Conservation (phyloP, 2,329 filamentous ascomycete genomes). For the Xylariaceae sp. region DNA sequence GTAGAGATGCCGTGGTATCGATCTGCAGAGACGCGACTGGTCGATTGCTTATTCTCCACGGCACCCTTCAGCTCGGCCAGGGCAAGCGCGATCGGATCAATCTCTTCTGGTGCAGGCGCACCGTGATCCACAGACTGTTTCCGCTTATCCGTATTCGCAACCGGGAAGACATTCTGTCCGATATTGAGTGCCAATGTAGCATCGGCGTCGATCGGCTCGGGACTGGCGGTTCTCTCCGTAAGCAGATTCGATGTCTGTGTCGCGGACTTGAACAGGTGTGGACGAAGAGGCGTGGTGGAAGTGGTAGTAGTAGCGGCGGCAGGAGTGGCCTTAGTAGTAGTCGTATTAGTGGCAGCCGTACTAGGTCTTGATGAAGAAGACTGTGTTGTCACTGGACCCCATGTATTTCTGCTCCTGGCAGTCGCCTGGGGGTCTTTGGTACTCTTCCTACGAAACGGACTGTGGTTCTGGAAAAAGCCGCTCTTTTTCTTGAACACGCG, state of each 20-base stretch:
- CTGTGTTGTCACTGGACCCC: slow-evolving; percentile 39
- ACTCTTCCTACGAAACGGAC: slow-evolving; percentile 89
- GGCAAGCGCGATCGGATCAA: slow-evolving; percentile 86
- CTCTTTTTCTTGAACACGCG: slow-evolving; percentile 66
- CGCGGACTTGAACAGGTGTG: no score
- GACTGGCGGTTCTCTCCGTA: slow-evolving; percentile 53
- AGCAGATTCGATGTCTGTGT: slow-evolving; percentile 35
- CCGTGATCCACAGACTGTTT: slow-evolving; percentile 36
- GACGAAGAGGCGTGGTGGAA: no score
- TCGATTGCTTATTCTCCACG: slow-evolving; percentile 68
- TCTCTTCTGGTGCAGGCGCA: slow-evolving; percentile 50
- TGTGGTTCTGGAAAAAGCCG: slow-evolving; percentile 88
- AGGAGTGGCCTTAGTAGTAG: no score
- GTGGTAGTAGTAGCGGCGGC: no score
- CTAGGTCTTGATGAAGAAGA: no score
- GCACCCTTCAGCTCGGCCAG: slow-evolving; percentile 89
- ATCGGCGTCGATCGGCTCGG: slow-evolving; percentile 83
- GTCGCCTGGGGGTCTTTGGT: slow-evolving; percentile 58
- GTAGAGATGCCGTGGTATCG: slow-evolving; percentile 90
- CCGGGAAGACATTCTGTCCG: slow-evolving; percentile 92
- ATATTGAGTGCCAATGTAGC: slow-evolving; percentile 91
- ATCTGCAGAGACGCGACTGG: slow-evolving; percentile 85
- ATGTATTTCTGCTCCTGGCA: slow-evolving; percentile 55
- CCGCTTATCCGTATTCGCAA: slow-evolving; percentile 69
- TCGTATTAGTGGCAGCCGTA: no score